These are phyloP conservation scores for Polygonum aviculare DNA, from an alignment of 148 eudicot genomes.

Conservation along the genomic window DNA sequence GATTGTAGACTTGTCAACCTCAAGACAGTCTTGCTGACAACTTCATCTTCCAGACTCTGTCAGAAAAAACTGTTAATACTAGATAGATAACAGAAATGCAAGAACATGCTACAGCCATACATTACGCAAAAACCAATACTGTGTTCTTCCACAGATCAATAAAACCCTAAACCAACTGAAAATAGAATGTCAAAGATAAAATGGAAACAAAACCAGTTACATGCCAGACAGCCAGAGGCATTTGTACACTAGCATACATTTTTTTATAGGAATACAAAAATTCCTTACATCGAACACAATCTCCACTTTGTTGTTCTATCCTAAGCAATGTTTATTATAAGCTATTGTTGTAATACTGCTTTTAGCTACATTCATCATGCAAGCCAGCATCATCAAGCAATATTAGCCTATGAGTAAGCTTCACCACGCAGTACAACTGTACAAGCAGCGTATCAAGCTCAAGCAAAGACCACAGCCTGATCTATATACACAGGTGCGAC, in stretches of 20 bases:
- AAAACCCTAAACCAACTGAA: background rate
- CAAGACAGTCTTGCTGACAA: slow-evolving; percentile 67
- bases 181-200: background rate
- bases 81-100: background rate
- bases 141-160: background rate
- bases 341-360: background rate
- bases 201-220: background rate
- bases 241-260: background rate
- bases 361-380: background rate
- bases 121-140: background rate
- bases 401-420: background rate
- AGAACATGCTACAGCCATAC: background rate
- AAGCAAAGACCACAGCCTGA: background rate
- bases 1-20: slow-evolving; percentile 73
- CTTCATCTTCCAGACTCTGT: slow-evolving; percentile 96
- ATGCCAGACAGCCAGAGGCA: background rate
- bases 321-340: background rate
- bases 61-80: slow-evolving; percentile 1
- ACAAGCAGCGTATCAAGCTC: background rate
- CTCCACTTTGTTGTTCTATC: background rate
- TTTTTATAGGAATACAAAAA: background rate
- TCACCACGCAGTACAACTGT: background rate
- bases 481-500: background rate
- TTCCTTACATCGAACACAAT: background rate
- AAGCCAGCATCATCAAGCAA: background rate